Base-by-base conservation (phyloP, 2,329 filamentous ascomycete species). In the Aureobasidium sp. region DNA sequence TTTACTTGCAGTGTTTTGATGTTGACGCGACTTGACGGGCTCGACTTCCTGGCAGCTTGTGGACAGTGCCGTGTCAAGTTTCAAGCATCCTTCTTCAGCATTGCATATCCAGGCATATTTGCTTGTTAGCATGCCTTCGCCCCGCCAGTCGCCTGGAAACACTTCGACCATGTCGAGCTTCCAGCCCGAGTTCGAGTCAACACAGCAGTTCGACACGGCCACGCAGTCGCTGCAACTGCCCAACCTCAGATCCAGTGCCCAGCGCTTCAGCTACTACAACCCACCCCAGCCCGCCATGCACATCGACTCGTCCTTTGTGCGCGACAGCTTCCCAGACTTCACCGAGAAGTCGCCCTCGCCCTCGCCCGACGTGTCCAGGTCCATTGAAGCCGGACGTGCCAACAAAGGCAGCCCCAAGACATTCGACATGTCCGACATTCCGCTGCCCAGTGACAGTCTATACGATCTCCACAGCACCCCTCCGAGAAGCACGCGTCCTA, bases 341-440 rank as follows among this genome's bases (percentile, higher is more conserved):
- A 62, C 60, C 13, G 25, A 55, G 5, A 39, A 57, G 25, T 53
- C 47, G 15, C 47, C 47, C 2, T 60, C 58, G 15, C 47, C 47
- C 15, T 61, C 59, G 44, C 48, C 48, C 25, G 48, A 53, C 8
- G 37, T 30, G 1, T 36, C 29, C 39, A 10, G 21, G 63, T 84
- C 82, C 2, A 76, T 86, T 61, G 84, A 87, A 67, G 69, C 83
- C 36, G 83, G 81, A 49, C 77, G 85, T 60, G 83, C 80, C 36
- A 70, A 74, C 25, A 75, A 75, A 63, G 70, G 73, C 42, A 74
- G 71, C 66, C 70, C 71, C 55, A 69, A 69, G 44, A 70, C 67
- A 63, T 75, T 59, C 70, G 69, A 82, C 64, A 77, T 82, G 66
- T 83, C 81, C 32, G 77, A 78, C 49, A 77, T 80, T 64, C 76